Conservation (phyloP, 1,284 basidiomycete genomes). For the Garcileccinum viscosum region DNA sequence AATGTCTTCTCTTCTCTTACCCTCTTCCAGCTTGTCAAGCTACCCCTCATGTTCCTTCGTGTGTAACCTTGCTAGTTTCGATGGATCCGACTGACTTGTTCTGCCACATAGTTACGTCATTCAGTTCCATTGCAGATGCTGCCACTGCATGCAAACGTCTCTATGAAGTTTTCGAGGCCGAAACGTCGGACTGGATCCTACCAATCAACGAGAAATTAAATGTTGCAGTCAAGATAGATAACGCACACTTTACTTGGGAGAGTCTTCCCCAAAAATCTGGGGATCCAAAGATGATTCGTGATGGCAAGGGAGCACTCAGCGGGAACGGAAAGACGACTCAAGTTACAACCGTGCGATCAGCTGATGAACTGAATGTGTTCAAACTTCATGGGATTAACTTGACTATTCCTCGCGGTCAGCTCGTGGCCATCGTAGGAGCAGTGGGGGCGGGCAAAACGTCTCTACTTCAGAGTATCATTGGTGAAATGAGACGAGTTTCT, state of each 20-base stretch:
- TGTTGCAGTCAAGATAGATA: slow-evolving; percentile 67
- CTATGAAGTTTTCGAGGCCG: slow-evolving; percentile 78
- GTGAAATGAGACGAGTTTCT: slow-evolving; percentile 75
- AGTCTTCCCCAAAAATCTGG: slow-evolving; percentile 63
- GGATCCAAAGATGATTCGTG: slow-evolving; percentile 42
- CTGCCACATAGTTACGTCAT: slow-evolving; percentile 63
- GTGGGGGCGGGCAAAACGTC: slow-evolving; percentile 74
- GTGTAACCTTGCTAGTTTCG: slow-evolving; percentile 51
- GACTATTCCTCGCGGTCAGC: slow-evolving; percentile 70
- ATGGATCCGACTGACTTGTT: background rate
- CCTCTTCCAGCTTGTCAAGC: slow-evolving; percentile 78
- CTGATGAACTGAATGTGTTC: slow-evolving; percentile 20
- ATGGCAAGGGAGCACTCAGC: no score
- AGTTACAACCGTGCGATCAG: no score
- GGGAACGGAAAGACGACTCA: no score
- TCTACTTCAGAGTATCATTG: slow-evolving; percentile 78
- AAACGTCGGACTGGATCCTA: slow-evolving; percentile 66
- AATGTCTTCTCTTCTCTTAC: slow-evolving; percentile 84
- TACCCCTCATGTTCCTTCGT: slow-evolving; percentile 76
- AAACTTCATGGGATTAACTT: slow-evolving; percentile 59
- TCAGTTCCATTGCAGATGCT: slow-evolving; percentile 82
- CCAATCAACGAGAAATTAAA: slow-evolving; percentile 56
- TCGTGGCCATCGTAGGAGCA: slow-evolving; percentile 83
- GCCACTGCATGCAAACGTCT: slow-evolving; percentile 76
- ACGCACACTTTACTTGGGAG: slow-evolving; percentile 87